phyloP scores from a whole-genome alignment of 2,329 filamentous ascomycete species.

The Botrytis pseudocinerea region DNA sequence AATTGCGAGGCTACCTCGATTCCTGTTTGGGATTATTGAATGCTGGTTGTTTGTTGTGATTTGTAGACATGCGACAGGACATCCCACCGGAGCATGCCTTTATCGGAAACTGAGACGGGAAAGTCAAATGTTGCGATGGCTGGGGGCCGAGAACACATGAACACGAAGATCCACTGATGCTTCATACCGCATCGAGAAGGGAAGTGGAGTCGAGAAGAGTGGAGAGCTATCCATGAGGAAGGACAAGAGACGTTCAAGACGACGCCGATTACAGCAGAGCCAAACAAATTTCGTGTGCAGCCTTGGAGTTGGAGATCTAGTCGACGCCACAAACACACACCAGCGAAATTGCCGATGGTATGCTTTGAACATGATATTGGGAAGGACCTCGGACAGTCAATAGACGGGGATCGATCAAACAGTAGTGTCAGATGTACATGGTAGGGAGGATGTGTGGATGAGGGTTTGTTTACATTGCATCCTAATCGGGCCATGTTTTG shows the following conservation, averaged over 20 bases:
- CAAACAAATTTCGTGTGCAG: background rate
- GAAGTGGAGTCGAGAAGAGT: background rate
- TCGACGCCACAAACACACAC: background rate
- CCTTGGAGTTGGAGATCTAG: background rate
- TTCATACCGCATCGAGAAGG: background rate
- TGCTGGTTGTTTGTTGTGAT: background rate
- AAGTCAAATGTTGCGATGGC: constrained; percentile 2
- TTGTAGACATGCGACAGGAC: background rate
- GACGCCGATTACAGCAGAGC: background rate
- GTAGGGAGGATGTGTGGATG: no score
- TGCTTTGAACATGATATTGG: background rate
- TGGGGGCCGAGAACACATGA: constrained; percentile 14
- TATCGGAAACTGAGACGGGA: background rate
- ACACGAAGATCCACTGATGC: constrained; percentile 15
- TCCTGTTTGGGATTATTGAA: background rate
- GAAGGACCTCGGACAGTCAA: background rate
- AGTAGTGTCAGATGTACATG: background rate
- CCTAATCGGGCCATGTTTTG: background rate
- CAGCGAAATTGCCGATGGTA: background rate
- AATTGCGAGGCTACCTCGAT: background rate
- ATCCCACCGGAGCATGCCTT: background rate
- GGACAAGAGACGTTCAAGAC: background rate
- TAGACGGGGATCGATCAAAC: background rate
- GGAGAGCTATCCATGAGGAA: background rate
- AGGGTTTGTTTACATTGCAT: constrained; percentile 2